Evolutionary conservation across 1,284 basidiomycete species (phyloP).

Genomic region (Heterobasidion occidentale): DNA sequence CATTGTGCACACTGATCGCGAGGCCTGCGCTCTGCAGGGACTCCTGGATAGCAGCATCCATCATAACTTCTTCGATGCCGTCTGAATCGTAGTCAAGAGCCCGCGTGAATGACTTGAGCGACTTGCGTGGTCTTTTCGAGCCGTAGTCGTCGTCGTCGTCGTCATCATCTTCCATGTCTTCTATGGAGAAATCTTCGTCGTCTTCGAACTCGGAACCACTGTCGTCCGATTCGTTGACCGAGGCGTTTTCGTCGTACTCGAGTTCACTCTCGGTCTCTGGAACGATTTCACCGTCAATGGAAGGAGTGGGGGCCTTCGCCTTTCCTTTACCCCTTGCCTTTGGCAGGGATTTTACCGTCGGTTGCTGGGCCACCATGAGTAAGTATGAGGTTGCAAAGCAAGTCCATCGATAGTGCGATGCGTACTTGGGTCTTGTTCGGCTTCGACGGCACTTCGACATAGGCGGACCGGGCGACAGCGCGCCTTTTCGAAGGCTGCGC

Average conservation of each 20-base stretch:
- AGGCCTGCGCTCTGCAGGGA: constrained; percentile 38
- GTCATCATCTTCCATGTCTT: neutral
- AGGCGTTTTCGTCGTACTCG: constrained; percentile 31
- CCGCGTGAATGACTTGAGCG: neutral
- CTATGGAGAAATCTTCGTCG: neutral
- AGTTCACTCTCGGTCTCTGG: constrained; percentile 7
- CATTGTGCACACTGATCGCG: constrained; percentile 21
- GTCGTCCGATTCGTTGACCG: constrained; percentile 38
- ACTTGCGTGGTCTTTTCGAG: neutral
- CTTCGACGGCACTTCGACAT: constrained; percentile 36
- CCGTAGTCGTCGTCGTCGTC: neutral
- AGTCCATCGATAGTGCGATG: neutral
- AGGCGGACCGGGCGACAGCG: constrained; percentile 28
- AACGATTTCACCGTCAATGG: constrained; percentile 24
- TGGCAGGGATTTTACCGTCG: neutral
- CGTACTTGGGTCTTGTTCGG: constrained; percentile 25
- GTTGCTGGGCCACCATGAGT: neutral
- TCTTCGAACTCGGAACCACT: constrained; percentile 53
- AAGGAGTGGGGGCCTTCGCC: constrained; percentile 7
- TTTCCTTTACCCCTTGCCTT: constrained; percentile 23
- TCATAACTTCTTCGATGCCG: constrained; percentile 37
- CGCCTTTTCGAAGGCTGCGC: constrained; percentile 35
- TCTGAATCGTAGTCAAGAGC: constrained; percentile 21
- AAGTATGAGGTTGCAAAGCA: neutral
- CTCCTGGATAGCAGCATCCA: constrained; percentile 46